Base-by-base conservation (phyloP, 2,329 filamentous ascomycete genomes). In the Fonsecaea nubica region DNA sequence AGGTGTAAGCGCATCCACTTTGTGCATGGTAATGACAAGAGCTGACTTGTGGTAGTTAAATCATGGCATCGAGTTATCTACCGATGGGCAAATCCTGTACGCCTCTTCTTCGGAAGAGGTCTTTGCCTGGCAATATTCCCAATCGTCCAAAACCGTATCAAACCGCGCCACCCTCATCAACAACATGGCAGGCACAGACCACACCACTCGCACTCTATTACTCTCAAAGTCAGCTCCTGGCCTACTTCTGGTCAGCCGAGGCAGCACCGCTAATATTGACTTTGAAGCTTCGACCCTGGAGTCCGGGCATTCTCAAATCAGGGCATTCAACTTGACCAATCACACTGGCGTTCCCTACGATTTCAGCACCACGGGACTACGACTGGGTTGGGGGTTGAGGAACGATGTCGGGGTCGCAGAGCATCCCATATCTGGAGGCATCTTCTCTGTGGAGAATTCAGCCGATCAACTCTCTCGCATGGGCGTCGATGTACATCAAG, bases 391-490 rank as follows among this genome's bases (percentile, higher is more conserved):
- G 89, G 90, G 90, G 10, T 80, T 93, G 60, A 83, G 89, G 42
- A 92, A 92, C 75, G 88, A 88, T 1, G 89, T 92, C 4, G 90
- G 90, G 9, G 78, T 92, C 3, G 88, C 81, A n/a, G 89, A 74
- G 59, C 73, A 75, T 58, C 83, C 83, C 6, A 69, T 73, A 18
- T 81, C 76, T 30, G 83, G 83, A 33, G 81, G 79, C 64, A 82
- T 86, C 42, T 86, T 80, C 72, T 79, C 78, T 18, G 88, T 92
- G 7, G 90, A 92, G 77, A 92, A 92, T 77, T 89, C 86, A 1
- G 87, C 87, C 8, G 90, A 92, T 76, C 77, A 90, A 42, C 81
- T 92, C 15, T 77, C 78, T 13, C 83, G 90, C 36, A 77, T 83
- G 56, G 85, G 84, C 9, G 71, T 81, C n/a, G 87, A 90, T 67